Evolutionary conservation across 2,329 filamentous ascomycete genomes (phyloP), one percentile per base, ranked within the genome.

Genomic region (Xylaria sp.): DNA sequence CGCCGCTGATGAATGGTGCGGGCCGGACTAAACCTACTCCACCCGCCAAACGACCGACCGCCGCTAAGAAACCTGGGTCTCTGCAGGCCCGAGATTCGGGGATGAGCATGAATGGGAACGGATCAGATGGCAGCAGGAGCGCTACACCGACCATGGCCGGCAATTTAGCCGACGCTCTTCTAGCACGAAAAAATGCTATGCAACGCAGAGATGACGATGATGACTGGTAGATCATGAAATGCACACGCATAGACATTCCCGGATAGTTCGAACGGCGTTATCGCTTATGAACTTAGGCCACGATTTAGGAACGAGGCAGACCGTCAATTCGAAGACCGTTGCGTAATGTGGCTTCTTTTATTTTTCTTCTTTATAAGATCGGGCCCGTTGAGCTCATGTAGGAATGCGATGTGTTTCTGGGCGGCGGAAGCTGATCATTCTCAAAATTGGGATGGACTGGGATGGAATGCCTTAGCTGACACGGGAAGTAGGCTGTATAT

Each of bases 1-100:
- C 91, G 0, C 87, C 90, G 2, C 80, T 80, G 3, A 80, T 81
- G 51, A 83, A 83, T 66, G 83, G 82, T 44, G 80, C 79, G 3
- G 85, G 82, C 28, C 86, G 85, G 69, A 84, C 82, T 56, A 94
- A 94, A 70, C 89, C 92, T 0, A 88, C 89, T 10, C 92, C 93
- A 25, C 94, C 93, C 2, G 89, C 89, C 13, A 97, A 97, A 82
- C 87, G 95, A 25, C 94, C 94, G 1, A 90, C 86, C 25, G 87
- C 87, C 44, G 86, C 87, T 28, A 90, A 90, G 69, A 97, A 96
- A 81, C 90, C 93, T 0, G 89, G 87, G 0, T 86, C 89, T 18
- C 84, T 88, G 57, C 89, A 90, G 65, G 89, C 92, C 41, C 88
- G 95, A 61, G 94, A 98, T 78, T 90, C 88, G 25, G 88, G 86